Conservation (phyloP, 768 basidiomycete genomes). For the Plicaturopsis crispa region DNA sequence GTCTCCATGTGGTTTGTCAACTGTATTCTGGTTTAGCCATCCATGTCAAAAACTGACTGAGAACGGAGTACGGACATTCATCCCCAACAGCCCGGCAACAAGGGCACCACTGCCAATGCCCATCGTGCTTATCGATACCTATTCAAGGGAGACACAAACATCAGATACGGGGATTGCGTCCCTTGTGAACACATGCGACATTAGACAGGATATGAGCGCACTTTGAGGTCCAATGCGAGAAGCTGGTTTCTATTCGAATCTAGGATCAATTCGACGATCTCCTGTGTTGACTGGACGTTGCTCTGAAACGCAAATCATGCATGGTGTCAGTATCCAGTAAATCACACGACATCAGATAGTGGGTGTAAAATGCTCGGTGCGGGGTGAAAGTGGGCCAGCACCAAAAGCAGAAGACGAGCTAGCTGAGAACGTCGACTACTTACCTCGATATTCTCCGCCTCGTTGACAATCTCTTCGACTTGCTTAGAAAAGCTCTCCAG, state of each 20-base stretch:
- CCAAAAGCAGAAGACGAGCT: background rate
- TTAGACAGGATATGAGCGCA: slow-evolving; percentile 17
- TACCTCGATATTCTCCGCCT: slow-evolving; percentile 83
- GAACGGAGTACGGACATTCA: slow-evolving; percentile 66
- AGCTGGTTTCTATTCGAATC: slow-evolving; percentile 94
- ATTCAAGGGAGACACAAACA: slow-evolving; percentile 3
- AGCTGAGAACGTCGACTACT: slow-evolving; percentile 9
- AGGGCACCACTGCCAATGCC: slow-evolving; percentile 89
- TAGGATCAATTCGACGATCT: slow-evolving; percentile 93
- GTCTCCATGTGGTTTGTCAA: slow-evolving; percentile 69
- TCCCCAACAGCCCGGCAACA: slow-evolving; percentile 88
- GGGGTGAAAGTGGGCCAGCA: background rate
- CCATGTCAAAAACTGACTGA: slow-evolving; percentile 9
- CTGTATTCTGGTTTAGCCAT: slow-evolving; percentile 27
- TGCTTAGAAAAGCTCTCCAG: slow-evolving; percentile 96
- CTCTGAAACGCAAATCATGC: slow-evolving; percentile 32
- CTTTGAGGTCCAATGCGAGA: slow-evolving; percentile 86
- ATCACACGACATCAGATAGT: background rate
- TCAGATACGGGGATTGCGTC: background rate
- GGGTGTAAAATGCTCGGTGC: background rate
- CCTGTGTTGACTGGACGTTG: slow-evolving; percentile 96
- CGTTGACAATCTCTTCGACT: slow-evolving; percentile 93
- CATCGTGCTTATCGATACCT: slow-evolving; percentile 93
- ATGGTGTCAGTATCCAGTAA: background rate
- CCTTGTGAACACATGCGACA: no score